Base-by-base conservation (phyloP, 2,329 filamentous ascomycete genomes). In the Geosmithia putterillii region DNA sequence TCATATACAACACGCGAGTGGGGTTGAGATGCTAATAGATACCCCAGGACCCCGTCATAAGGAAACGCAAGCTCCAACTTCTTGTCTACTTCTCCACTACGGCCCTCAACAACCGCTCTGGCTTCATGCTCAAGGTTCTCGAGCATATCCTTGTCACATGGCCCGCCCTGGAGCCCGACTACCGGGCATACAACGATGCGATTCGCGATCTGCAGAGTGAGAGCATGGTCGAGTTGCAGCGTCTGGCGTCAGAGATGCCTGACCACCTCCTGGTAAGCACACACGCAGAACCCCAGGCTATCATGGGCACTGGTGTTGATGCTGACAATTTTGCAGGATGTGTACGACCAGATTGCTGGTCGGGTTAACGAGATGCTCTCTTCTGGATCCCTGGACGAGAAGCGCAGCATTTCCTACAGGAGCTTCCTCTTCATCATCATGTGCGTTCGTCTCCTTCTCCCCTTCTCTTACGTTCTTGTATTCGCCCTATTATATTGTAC, bases 351-450 rank as follows among this genome's bases (percentile, higher is more conserved):
- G 52, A 76, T 98, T 22, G 86, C 94, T 58, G 73, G 72, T 34
- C 87, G 87, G 55, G 81, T 96, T 46, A 82, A 83, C 46, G 83
- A 90, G 58, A 80, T 94, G 67, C 74, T 84, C 57, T 71, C 79
- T 48, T 77, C 84, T 40, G 78, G 83, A 23, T 73, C 75, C 43
- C 65, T 84, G 23, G 90, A 95, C 54, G 83, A 90, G 53, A 87
- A 89, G 55, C 77, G 89, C 25, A 79, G 86, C 45, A 81, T 92
- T 55, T 86, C 89, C 2, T 89, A 94, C 54, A 85, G 81, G 52
- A 90, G 88, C 9, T 90, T 96, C 49, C 70, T 96, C 1, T 94
- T 98, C 58, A 92, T 94, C 46, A 92, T 98, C 48, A 82, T 92
- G 76, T 83, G 65, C 56, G 70, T 58, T 36, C 28, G 9, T 7